phyloP scores from a whole-genome alignment of 192 early-diverging fungal species.

The Linnemannia exigua region DNA sequence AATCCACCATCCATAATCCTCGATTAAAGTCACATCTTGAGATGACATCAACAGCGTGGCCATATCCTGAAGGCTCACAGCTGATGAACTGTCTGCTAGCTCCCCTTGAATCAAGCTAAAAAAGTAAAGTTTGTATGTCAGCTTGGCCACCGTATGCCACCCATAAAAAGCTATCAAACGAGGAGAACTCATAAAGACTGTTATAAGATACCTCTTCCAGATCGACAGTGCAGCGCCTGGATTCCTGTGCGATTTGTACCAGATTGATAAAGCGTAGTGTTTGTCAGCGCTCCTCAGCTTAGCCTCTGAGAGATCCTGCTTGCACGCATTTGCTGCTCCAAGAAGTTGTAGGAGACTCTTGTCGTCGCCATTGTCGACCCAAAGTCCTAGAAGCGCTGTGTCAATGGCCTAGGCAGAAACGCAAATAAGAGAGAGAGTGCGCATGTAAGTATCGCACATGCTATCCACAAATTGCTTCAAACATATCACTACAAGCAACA shows the following conservation, averaged over 20 bases:
- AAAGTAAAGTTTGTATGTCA: neutral
- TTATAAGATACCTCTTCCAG: conserved; percentile 74
- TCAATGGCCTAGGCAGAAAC: conserved; percentile 44
- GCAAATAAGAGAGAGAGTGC: neutral
- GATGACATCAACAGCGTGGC: conserved; percentile 53
- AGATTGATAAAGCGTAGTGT: conserved; percentile 72
- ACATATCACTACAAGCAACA: neutral
- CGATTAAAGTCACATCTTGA: conserved; percentile 50
- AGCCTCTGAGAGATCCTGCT: conserved; percentile 58
- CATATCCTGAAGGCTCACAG: conserved; percentile 57
- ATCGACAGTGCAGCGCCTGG: conserved; percentile 68
- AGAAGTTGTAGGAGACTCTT: conserved; percentile 40
- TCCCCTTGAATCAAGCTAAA: conserved; percentile 66
- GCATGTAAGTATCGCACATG: neutral
- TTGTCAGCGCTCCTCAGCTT: conserved; percentile 64
- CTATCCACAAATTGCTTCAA: neutral
- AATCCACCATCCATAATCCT: conserved; percentile 69
- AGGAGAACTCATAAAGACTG: neutral
- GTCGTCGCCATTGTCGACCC: conserved; percentile 31
- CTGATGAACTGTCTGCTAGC: conserved; percentile 66
- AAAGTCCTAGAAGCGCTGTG: conserved; percentile 54
- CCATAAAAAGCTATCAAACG: no score
- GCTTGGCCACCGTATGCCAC: no score
- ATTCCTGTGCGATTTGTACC: conserved; percentile 68
- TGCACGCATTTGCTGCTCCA: conserved; percentile 63